Evolutionary conservation across 257 asterid species (phyloP).

Genomic region (Solanum sitiens): DNA sequence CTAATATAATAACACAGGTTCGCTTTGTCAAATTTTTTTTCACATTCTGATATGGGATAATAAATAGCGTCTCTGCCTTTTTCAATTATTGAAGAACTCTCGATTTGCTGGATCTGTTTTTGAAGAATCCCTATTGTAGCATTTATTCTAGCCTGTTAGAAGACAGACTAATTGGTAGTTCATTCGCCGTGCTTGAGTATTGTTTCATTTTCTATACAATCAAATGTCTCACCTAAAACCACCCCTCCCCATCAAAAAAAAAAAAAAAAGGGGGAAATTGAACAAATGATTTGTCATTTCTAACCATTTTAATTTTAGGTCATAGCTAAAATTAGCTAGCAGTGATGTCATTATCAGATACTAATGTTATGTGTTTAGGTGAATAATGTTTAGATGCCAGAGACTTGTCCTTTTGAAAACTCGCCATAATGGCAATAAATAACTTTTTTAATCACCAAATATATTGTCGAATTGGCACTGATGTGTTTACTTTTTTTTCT

Average conservation of each 20-base stretch:
- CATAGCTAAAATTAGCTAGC: not conserved
- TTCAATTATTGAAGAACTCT: not conserved
- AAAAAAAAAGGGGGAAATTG: not conserved
- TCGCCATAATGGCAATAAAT: not conserved
- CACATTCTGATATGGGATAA: not conserved
- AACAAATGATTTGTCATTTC: not conserved
- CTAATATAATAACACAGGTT: slow-evolving; percentile 74
- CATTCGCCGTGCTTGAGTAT: not conserved
- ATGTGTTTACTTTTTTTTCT: not conserved
- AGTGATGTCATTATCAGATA: not conserved
- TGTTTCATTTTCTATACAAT: not conserved
- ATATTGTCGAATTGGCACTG: not conserved
- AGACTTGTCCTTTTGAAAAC: not conserved
- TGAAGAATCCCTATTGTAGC: not conserved
- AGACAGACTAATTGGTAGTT: not conserved
- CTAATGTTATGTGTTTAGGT: not conserved
- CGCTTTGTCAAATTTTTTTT: not conserved
- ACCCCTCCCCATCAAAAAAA: not conserved
- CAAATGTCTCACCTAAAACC: not conserved
- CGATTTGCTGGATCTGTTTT: not conserved
- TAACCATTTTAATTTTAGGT: not conserved
- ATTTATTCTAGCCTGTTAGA: not conserved
- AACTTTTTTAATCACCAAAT: not conserved
- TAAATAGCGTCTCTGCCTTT: not conserved
- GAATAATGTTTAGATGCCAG: slow-evolving; percentile 4